phyloP scores from a whole-genome alignment of 2,329 filamentous ascomycete genomes.

The Aspergillus niger region DNA sequence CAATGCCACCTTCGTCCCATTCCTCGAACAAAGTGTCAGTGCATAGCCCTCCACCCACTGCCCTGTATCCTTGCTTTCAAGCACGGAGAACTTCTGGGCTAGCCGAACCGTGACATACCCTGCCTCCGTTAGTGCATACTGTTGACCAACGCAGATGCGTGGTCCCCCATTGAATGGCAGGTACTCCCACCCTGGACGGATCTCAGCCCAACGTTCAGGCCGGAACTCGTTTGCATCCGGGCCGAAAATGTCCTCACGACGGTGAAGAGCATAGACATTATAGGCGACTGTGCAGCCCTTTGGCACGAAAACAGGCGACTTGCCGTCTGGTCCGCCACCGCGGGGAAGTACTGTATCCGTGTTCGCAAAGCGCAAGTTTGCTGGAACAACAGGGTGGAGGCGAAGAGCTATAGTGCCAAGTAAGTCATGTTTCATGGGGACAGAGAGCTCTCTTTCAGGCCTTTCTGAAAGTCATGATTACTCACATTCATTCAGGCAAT shows the following conservation, averaged over 20 bases:
- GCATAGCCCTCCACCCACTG: conserved; percentile 31
- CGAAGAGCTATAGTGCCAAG: conserved; percentile 36
- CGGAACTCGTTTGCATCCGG: conserved; percentile 48
- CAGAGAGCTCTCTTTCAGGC: background rate
- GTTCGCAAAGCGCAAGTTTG: conserved; percentile 41
- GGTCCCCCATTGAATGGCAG: conserved; percentile 39
- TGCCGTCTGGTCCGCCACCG: conserved; percentile 62
- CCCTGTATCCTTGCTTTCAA: conserved; percentile 32
- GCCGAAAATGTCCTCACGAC: conserved; percentile 55
- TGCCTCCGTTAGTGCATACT: conserved; percentile 41
- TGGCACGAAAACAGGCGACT: conserved; percentile 62
- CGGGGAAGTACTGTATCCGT: conserved; percentile 43
- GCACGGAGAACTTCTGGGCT: conserved; percentile 34
- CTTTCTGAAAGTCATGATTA: too few relatives aligned
- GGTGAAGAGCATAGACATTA: conserved; percentile 70
- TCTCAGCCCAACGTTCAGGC: conserved; percentile 51
- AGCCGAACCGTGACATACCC: conserved; percentile 37
- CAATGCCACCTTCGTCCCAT: conserved; percentile 24
- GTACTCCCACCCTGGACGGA: conserved; percentile 34
- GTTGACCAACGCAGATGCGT: conserved; percentile 37
- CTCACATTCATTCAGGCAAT: conserved; percentile 30
- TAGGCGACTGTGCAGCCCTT: conserved; percentile 68
- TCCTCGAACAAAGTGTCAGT: conserved; percentile 26
- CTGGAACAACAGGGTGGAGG: conserved; percentile 46
- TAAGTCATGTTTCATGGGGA: background rate